Evolutionary conservation across 2,329 filamentous ascomycete species (phyloP), one percentile per base, ranked within the genome.

Genomic region (Claviceps sorghi): DNA sequence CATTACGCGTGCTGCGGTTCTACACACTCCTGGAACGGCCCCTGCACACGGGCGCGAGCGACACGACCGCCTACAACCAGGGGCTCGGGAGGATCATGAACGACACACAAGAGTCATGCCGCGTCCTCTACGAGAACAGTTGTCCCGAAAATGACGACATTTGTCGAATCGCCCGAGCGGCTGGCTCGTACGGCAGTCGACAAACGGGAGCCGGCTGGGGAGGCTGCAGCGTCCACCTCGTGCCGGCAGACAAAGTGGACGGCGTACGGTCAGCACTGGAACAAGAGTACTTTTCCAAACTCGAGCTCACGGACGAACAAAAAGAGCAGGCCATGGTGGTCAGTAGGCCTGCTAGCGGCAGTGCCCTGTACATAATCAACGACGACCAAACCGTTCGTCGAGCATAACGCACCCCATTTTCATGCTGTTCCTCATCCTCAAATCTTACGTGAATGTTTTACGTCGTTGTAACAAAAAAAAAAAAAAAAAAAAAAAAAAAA

Each of bases 171-270:
- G 90, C 90, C 0, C 76, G 83, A 30, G 75, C 73, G 17, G 86
- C 86, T 1, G 93, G 93, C 2, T 81, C 86, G 19, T 89, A 88
- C 64, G 93, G 91, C 30, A 89, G 86, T 59, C 76, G 91, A 29
- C 71, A 96, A 59, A 97, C 91, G 0, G 93, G 93, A 41, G 93
- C 93, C 0, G 93, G 93, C 3, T 98, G 93, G 93, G 93, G 93
- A 56, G 93, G 93, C 2, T 97, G 93, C 71, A 93, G 82, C 55
- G 91, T 98, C 53, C 93, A 98, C 70, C 77, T 98, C 53, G 85
- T 97, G 50, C 86, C 91, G 0, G 86, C 82, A 53, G 79, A 88
- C 61, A 91, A 85, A 68, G 85, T 96, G 0, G 82, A 84, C 5
- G 79, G 73, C 29, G 86, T 98, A 22, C 88, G 79, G 65, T 75